A percentile compares a stretch with the other conserved stretches of the same genome.
These are phyloP conservation scores for Chaetomium strumarium DNA, from an alignment of 2,329 filamentous ascomycete genomes.

Conservation along the genomic window DNA sequence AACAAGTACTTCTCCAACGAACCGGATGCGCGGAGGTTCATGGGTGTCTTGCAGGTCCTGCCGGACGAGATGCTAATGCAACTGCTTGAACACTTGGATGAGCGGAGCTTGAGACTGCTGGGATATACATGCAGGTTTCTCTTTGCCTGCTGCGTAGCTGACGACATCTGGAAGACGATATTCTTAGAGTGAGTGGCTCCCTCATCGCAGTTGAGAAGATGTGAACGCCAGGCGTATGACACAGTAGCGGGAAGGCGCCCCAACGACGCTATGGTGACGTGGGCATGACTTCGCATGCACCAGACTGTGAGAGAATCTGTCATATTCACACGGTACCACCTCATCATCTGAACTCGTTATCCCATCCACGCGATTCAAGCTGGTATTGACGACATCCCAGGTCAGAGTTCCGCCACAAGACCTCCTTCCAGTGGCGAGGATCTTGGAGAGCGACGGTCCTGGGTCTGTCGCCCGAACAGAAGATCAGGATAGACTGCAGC, in stretches of 20 bases:
- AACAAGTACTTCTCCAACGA: constrained; percentile 67
- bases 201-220: not conserved
- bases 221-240: no score
- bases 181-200: constrained; percentile 71
- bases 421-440: constrained; percentile 63
- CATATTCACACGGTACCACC: not conserved
- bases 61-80: constrained; percentile 77
- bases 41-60: constrained; percentile 60
- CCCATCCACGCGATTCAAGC: not conserved
- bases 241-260: no score
- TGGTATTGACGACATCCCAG: constrained; percentile 25
- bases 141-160: constrained; percentile 75
- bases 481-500: constrained; percentile 61
- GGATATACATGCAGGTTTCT: constrained; percentile 78
- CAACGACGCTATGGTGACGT: no score
- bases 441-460: constrained; percentile 81
- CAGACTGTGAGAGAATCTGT: no score
- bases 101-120: constrained; percentile 54
- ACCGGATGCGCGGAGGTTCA: constrained; percentile 59
- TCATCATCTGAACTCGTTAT: not conserved
- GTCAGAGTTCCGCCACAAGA: constrained; percentile 29
- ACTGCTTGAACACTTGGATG: constrained; percentile 69
- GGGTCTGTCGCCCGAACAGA: constrained; percentile 43
- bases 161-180: constrained; percentile 84
- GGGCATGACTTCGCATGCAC: no score